phyloP scores from a whole-genome alignment of 495 filamentous ascomycete genomes.

The Neurospora intermedia region DNA sequence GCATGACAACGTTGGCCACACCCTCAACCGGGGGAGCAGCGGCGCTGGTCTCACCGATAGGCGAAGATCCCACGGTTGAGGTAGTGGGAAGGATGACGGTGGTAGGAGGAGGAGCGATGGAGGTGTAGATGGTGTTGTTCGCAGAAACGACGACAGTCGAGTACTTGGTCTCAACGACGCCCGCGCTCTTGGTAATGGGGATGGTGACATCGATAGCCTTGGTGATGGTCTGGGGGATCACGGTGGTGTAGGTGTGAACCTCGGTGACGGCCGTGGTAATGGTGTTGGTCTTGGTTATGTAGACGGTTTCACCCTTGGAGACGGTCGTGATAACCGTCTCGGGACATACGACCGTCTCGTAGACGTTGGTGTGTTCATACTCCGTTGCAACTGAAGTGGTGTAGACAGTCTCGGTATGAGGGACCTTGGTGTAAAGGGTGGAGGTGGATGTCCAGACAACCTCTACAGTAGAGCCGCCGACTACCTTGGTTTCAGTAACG shows the following conservation, averaged over 20 bases:
- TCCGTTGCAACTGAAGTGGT: slow-evolving; percentile 27
- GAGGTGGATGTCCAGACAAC: slow-evolving; percentile 34
- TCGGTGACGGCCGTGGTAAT: slow-evolving; percentile 24
- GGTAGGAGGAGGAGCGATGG: slow-evolving; percentile 9
- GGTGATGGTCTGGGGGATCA: slow-evolving; percentile 27
- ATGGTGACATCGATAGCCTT: slow-evolving; percentile 25
- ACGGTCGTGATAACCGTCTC: slow-evolving; percentile 34
- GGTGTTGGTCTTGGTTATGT: slow-evolving; percentile 34
- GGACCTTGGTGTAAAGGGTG: slow-evolving; percentile 12
- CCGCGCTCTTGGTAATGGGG: slow-evolving; percentile 18
- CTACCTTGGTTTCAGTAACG: slow-evolving; percentile 32
- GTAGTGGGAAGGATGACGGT: slow-evolving; percentile 24
- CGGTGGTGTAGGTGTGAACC: slow-evolving; percentile 23
- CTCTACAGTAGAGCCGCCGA: slow-evolving; percentile 29
- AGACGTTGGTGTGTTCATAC: slow-evolving; percentile 30
- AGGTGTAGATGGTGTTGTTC: slow-evolving; percentile 10
- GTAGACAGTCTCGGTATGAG: slow-evolving; percentile 20
- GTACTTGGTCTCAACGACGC: slow-evolving; percentile 20
- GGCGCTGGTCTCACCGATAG: slow-evolving; percentile 2
- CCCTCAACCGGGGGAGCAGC: slow-evolving; percentile 11
- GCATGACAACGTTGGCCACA: slow-evolving; percentile 14
- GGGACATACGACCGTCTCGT: slow-evolving; percentile 31
- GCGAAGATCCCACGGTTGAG: slow-evolving; percentile 1
- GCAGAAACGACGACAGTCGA: slow-evolving; percentile 18
- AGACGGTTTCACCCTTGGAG: slow-evolving; percentile 27